Percentiles rank a stretch among this genome's conserved stretches.
Conservation (phyloP, 305 asterid species). For the Fraxinus xanthoxyloides region DNA sequence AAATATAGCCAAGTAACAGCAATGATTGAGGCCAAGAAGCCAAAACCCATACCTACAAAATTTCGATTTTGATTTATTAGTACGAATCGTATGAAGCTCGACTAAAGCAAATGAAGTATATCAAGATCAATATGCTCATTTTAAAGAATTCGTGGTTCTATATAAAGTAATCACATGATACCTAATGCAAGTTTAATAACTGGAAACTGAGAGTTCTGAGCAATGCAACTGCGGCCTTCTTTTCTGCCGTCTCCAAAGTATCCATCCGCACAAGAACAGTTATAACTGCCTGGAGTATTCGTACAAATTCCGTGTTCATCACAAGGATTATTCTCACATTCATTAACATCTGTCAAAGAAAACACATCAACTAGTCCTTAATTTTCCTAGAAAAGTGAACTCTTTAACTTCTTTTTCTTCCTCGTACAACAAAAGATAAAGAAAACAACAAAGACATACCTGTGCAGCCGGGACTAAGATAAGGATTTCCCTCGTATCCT, state of each 20-base stretch:
- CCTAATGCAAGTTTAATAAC: constrained; percentile 30
- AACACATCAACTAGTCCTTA: background rate
- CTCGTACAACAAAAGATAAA: background rate
- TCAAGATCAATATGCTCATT: background rate
- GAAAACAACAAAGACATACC: constrained; percentile 10
- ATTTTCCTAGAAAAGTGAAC: background rate
- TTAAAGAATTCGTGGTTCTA: background rate
- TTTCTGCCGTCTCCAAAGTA: constrained; percentile 24
- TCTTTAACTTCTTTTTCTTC: background rate
- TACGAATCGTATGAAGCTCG: background rate
- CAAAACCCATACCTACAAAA: constrained; percentile 27
- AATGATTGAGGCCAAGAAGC: constrained; percentile 12
- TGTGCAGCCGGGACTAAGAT: constrained; percentile 40
- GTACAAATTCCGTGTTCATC: constrained; percentile 25
- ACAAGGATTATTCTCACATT: constrained; percentile 38
- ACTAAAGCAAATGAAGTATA: background rate
- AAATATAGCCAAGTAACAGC: constrained; percentile 21
- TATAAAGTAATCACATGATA: background rate
- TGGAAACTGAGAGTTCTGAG: constrained; percentile 30
- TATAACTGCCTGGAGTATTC: constrained; percentile 22
- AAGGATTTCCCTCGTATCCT: constrained; percentile 45
- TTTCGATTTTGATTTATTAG: background rate
- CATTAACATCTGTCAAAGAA: constrained; percentile 38
- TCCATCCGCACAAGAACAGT: constrained; percentile 23
- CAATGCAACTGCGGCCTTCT: constrained; percentile 33